Evolutionary conservation across 768 basidiomycete genomes (phyloP).

Genomic region (Termitomyces sp.): DNA sequence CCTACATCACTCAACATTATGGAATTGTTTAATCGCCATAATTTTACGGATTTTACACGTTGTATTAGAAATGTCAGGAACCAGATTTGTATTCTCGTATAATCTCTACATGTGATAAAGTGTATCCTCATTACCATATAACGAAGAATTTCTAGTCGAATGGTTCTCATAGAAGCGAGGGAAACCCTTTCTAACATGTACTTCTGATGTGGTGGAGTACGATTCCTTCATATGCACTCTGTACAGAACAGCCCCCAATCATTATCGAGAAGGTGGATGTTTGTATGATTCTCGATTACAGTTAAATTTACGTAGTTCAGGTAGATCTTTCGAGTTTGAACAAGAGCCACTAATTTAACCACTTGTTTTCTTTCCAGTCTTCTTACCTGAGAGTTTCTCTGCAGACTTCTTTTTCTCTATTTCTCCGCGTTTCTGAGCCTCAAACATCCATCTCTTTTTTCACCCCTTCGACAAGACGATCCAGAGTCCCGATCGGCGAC

Average conservation of each 20-base stretch:
- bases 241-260: no score
- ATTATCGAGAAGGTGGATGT: no score
- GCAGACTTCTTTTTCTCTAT: neutral
- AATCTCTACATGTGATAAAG: neutral
- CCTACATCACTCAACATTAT: neutral
- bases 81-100: neutral
- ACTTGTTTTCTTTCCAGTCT: no score
- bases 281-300: no score
- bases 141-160: neutral
- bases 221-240: neutral
- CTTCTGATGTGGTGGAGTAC: neutral
- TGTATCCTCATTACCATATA: neutral
- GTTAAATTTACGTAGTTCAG: no score
- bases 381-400: neutral
- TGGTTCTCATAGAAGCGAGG: no score
- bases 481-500: neutral
- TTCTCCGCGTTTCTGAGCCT: neutral
- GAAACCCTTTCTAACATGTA: no score
- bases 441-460: neutral
- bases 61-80: neutral
- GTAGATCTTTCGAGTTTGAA: neutral
- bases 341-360: neutral
- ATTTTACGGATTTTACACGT: neutral
- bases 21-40: neutral
- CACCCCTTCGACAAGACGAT: neutral